Percentiles rank a stretch among this genome's conserved stretches.
Evolutionary conservation across 495 filamentous ascomycete genomes (phyloP).

Genomic region (Clohesyomyces aquaticus): DNA sequence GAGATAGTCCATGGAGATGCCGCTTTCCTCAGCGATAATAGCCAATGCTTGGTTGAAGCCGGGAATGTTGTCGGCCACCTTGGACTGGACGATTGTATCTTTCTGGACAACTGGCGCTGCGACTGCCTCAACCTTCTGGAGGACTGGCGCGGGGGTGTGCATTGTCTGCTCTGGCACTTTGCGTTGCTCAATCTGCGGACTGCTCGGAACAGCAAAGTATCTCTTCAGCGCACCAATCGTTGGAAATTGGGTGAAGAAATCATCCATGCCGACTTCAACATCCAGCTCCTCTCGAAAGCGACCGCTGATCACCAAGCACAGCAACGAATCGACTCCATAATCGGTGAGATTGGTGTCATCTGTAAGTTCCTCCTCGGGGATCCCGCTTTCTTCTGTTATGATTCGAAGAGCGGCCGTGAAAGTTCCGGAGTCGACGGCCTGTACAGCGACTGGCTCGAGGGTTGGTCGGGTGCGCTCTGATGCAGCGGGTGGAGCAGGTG

Average conservation of each 20-base stretch:
- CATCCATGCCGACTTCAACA: neutral
- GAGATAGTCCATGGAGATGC: slow-evolving; percentile 6
- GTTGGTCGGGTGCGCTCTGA: too few relatives aligned
- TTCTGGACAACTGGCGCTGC: neutral
- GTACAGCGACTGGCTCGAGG: too few relatives aligned
- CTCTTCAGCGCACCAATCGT: too few relatives aligned
- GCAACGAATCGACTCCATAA: neutral
- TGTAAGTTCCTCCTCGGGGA: neutral
- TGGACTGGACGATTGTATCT: neutral
- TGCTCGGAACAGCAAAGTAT: too few relatives aligned
- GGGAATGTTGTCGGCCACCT: neutral
- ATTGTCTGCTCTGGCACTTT: too few relatives aligned
- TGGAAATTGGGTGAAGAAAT: too few relatives aligned
- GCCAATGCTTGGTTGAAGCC: neutral
- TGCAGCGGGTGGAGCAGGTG: too few relatives aligned
- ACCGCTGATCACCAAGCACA: neutral
- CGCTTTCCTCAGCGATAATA: neutral
- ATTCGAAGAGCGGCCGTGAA: too few relatives aligned
- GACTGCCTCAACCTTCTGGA: slow-evolving; percentile 21
- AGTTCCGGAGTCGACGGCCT: too few relatives aligned
- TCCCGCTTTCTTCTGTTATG: too few relatives aligned
- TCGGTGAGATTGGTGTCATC: neutral
- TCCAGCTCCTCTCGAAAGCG: neutral
- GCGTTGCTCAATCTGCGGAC: too few relatives aligned
- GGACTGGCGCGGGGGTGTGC: too few relatives aligned